Evolutionary conservation across 75 land plant genomes (phyloP).

Genomic region (Picea glauca): DNA sequence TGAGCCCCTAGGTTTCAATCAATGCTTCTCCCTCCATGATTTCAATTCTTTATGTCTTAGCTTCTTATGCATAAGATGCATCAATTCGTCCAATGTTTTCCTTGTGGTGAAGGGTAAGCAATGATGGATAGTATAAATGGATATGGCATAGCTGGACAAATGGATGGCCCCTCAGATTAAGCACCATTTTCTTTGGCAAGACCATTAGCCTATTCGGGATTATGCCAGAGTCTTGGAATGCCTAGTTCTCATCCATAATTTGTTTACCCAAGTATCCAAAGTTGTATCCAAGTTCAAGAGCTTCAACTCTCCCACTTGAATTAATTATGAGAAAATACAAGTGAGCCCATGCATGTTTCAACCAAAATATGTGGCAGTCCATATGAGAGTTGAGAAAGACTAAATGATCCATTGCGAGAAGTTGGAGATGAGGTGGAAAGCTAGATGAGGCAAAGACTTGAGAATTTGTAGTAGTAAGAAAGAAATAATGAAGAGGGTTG

Average conservation of each 20-base stretch:
- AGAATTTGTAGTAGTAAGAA: constrained; percentile 79
- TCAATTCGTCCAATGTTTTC: constrained; percentile 18
- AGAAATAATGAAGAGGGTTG: constrained; percentile 63
- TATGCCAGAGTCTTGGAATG: constrained; percentile 77
- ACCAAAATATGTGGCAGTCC: constrained; percentile 54
- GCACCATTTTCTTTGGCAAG: constrained; percentile 91
- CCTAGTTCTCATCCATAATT: constrained; percentile 48
- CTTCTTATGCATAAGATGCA: constrained; percentile 51
- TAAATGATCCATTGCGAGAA: constrained; percentile 95
- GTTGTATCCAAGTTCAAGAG: constrained; percentile 56
- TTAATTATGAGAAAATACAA: neutral
- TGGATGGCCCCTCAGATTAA: constrained; percentile 24
- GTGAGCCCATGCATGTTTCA: neutral
- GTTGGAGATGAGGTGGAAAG: constrained; percentile 35
- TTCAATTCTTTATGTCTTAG: constrained; percentile 70
- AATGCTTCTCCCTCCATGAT: constrained; percentile 54
- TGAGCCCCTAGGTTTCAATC: constrained; percentile 64
- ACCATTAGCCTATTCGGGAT: constrained; percentile 82
- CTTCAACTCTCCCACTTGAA: neutral
- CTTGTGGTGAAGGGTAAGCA: constrained; percentile 68
- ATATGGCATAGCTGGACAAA: constrained; percentile 59
- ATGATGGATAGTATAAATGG: constrained; percentile 69
- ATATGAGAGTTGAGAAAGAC: constrained; percentile 90
- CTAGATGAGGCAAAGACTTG: constrained; percentile 7
- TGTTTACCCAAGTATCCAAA: constrained; percentile 40